Percentiles rank a stretch among this genome's conserved stretches.
These are phyloP conservation scores for Fagopyrum esculentum DNA, from an alignment of 148 eudicot genomes.

Conservation along the genomic window DNA sequence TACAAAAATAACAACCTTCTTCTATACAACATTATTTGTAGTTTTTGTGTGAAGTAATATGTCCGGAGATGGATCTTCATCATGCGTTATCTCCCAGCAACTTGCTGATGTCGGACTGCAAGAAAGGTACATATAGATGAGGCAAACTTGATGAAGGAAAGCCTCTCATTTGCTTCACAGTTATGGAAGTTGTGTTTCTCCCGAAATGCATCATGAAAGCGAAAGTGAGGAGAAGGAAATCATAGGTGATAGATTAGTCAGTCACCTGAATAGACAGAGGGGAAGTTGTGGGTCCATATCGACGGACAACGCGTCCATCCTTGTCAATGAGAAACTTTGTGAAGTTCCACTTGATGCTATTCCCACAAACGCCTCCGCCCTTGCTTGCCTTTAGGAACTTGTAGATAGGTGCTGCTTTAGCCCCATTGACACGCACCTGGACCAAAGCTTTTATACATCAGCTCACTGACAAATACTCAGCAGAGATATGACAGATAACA, in stretches of 20 bases:
- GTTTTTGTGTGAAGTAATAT: not conserved
- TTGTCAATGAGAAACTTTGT: conserved; percentile 75
- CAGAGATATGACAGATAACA: no score
- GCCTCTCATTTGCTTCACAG: no score
- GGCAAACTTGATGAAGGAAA: not conserved
- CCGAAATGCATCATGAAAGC: not conserved
- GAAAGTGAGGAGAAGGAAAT: not conserved
- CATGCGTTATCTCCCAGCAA: conserved; percentile 1
- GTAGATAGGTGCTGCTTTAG: conserved; percentile 55
- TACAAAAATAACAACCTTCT: not conserved
- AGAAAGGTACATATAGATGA: not conserved
- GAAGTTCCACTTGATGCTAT: conserved; percentile 81
- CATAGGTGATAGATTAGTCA: not conserved
- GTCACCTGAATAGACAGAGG: conserved; percentile 60
- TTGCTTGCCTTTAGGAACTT: conserved; percentile 59
- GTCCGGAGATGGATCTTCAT: not conserved
- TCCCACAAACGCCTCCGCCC: conserved; percentile 37
- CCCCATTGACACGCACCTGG: conserved; percentile 67
- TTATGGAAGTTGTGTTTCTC: not conserved
- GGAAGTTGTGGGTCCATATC: conserved; percentile 45
- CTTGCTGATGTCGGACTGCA: conserved; percentile 3
- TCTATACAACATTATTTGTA: not conserved
- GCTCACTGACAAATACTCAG: not conserved
- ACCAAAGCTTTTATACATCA: not conserved
- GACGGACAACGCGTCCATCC: conserved; percentile 53